Evolutionary conservation across 257 asterid genomes (phyloP).

Genomic region (Misopates orontium): DNA sequence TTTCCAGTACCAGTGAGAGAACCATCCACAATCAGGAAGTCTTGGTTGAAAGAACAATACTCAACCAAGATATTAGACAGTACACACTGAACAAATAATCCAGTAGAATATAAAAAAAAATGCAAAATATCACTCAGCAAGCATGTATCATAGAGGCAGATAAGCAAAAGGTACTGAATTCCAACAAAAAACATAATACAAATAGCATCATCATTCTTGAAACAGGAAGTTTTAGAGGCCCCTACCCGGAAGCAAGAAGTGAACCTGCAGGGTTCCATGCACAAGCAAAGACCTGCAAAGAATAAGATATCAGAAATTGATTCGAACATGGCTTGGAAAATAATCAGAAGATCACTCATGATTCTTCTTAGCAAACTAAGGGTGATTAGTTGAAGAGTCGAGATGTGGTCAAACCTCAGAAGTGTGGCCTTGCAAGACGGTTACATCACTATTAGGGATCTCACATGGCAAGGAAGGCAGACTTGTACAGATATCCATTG

Average conservation of each 20-base stretch:
- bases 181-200: neutral
- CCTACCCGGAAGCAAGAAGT: slow-evolving; percentile 98
- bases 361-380: slow-evolving; percentile 2
- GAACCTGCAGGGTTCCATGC: slow-evolving; percentile 94
- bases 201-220: slow-evolving; percentile 12
- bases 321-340: slow-evolving; percentile 12
- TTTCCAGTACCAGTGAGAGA: slow-evolving; percentile 9
- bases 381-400: slow-evolving; percentile 6
- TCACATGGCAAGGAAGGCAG: slow-evolving; percentile 62
- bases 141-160: neutral
- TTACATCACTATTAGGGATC: slow-evolving; percentile 66
- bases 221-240: slow-evolving; percentile 19
- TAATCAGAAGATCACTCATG: slow-evolving; percentile 14
- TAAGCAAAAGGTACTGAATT: neutral
- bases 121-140: slow-evolving; percentile 3
- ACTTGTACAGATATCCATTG: slow-evolving; percentile 79
- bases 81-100: neutral
- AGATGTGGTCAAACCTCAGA: slow-evolving; percentile 70
- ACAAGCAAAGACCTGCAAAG: slow-evolving; percentile 94
- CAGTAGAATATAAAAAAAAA: slow-evolving; percentile 4
- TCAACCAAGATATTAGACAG: slow-evolving; percentile 5
- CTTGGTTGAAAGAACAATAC: slow-evolving; percentile 1
- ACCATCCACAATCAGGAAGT: neutral
- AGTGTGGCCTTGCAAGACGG: slow-evolving; percentile 89
- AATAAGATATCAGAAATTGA: slow-evolving; percentile 29